Base-by-base conservation (phyloP, 345 rosid genomes). In the Melastoma malabathricum region DNA sequence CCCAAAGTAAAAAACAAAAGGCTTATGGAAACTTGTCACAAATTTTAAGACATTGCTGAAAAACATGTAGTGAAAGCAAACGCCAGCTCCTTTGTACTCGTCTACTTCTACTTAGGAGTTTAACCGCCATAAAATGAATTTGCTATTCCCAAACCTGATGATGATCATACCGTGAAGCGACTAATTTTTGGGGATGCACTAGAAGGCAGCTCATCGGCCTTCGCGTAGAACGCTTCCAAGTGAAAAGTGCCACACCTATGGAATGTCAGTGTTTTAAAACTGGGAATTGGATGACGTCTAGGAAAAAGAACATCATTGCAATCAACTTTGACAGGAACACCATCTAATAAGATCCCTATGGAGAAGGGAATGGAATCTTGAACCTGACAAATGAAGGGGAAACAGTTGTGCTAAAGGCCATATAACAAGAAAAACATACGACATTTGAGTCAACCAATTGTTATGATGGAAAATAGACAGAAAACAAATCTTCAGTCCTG, bases 351-450 rank as follows among this genome's bases (percentile, higher is more conserved):
- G 49, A 79, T 57, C 44, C 84, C 84, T 45, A 79, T 54, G 16
- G 80, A 72, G 63, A 78, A 78, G 43, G 84, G 78, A 46, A 62
- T 48, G 14, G 75, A 68, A 68, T 79, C 84, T 59, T 79, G 81
- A 54, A 79, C 84, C 84, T 79, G 64, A 57, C 14, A 47, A 54
- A 45, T 54, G 23, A 43, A 63, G 27, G 3, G 20, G 45, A 15
- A 45, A 58, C 16, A 18, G 50, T 47, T 18, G 14, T 15, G 2
- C 10, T 31, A 41, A 15, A 13, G 9, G 41, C 12, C 41, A 34
- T 34, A 34, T 8, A 34, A 12, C 12, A 6, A 34, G 41, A 34
- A 34, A 7, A 34, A 34, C 41, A 34, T 34, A 34, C 10, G 9
- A 34, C 12, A 34, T 34, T 34, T 34, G 41, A 34, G 12, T 34